Base-by-base conservation (phyloP, 371 early-diverging fungal species). In the Mortierella sp. region DNA sequence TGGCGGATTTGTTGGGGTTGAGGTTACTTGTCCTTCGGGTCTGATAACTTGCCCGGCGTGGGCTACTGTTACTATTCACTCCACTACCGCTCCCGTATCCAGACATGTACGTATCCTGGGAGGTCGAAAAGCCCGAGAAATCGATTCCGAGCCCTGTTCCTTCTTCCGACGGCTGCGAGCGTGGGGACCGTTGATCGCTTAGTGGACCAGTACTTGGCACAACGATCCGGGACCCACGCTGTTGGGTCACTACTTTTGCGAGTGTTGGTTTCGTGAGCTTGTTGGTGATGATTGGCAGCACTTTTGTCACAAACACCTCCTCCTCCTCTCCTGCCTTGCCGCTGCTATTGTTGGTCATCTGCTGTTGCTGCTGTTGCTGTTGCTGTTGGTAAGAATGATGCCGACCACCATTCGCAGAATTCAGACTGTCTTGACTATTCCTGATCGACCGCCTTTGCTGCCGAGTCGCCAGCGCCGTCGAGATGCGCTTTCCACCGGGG, bases 381-480 rank as follows among this genome's bases (percentile, higher is more conserved):
- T 77, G 70, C 21, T 68, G 68, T 24, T 68, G 68, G 18, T 41
- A 38, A 21, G 35, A 41, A 8, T 18, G 38, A 29, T 41, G 41
- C 35, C 16, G 24, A 0, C 48, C 58, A 5, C 21, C 60, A 46
- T 27, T 58, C 27, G 32, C 35, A 4, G 78, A 82, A 2, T 3
- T 3, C 18, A 75, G 76, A n/a, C 84, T 85, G 32, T 85, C 85
- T 46, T 81, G 85, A 54, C 82, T 81, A 63, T 79, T 49, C 4
- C 85, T 74, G 38, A 85, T 55, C 2, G 85, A 85, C 44, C 85
- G 74, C 43, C 85, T 38, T 16, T 85, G 85, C 46, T 85, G 85
- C 18, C 85, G 49, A 6, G 79, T 82, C 1, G 81, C 81, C 49
- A 81, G 6, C 1, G 82, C 85, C 0, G 85, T 48, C 8, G 85